These are phyloP conservation scores for Rhexocercosporidium sp. DNA, from an alignment of 2,329 filamentous ascomycete species.

Conservation along the genomic window DNA sequence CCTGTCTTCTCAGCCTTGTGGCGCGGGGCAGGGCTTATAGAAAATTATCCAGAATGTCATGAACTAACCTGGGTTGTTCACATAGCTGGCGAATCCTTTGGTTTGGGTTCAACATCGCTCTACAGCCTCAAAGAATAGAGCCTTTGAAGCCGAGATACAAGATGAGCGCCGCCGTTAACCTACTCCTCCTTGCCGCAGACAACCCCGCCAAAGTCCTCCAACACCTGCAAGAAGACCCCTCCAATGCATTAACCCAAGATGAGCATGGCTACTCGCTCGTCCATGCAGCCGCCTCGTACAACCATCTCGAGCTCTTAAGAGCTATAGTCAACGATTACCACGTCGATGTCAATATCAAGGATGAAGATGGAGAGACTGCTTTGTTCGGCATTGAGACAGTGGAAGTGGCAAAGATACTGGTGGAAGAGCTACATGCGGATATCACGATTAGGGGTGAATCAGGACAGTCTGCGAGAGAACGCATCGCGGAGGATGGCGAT, in stretches of 20 bases:
- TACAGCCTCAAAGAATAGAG: too few species aligned
- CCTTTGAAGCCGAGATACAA: not conserved
- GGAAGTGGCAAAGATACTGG: conserved; percentile 76
- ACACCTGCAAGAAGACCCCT: conserved; percentile 74
- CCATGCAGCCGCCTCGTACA: conserved; percentile 93
- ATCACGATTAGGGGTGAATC: conserved; percentile 69
- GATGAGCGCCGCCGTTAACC: conserved; percentile 50
- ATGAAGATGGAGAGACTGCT: conserved; percentile 94
- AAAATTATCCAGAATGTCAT: not conserved
- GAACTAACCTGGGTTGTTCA: too few species aligned
- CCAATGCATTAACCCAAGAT: conserved; percentile 82
- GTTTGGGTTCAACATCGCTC: too few species aligned
- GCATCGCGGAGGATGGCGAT: conserved; percentile 78
- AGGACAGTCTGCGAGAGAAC: conserved; percentile 80
- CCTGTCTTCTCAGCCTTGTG: conserved; percentile 6
- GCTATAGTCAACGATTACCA: conserved; percentile 76
- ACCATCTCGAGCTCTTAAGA: conserved; percentile 80
- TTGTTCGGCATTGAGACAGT: conserved; percentile 88
- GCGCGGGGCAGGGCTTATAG: conserved; percentile 1
- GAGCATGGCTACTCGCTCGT: conserved; percentile 92
- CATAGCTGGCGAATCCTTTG: too few species aligned
- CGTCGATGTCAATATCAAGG: conserved; percentile 79
- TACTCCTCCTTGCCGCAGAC: conserved; percentile 81
- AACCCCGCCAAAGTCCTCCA: conserved; percentile 75
- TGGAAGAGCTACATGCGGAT: conserved; percentile 83